Conservation (phyloP, 2,329 filamentous ascomycete genomes). For the Cucurbitaria berberidis region DNA sequence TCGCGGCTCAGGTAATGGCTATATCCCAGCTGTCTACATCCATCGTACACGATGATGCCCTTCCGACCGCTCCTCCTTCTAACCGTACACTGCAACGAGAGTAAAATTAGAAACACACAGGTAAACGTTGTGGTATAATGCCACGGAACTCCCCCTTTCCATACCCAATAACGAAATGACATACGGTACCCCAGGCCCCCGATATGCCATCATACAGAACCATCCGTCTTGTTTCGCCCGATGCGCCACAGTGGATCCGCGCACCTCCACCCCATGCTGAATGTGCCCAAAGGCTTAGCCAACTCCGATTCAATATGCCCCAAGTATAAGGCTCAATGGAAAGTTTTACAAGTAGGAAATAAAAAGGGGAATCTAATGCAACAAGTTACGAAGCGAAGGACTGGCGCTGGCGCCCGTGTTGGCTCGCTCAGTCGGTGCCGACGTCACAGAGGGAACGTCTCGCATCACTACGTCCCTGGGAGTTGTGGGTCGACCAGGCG, state of each 20-base stretch:
- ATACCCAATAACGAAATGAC: conserved; percentile 22
- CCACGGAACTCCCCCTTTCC: conserved; percentile 27
- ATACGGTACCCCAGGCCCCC: conserved; percentile 10
- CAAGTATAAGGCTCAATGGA: conserved; percentile 14
- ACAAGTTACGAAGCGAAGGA: conserved; percentile 55
- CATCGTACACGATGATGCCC: neutral
- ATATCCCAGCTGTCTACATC: conserved; percentile 9
- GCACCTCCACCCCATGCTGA: conserved; percentile 20
- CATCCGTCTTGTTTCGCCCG: conserved; percentile 20
- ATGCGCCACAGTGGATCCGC: conserved; percentile 4
- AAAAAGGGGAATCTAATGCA: conserved; percentile 46
- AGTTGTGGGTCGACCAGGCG: conserved; percentile 41
- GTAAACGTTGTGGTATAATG: conserved; percentile 41
- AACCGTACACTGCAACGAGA: conserved; percentile 6
- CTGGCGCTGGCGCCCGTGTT: conserved; percentile 54
- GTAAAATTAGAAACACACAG: conserved; percentile 18
- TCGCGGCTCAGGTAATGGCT: neutral
- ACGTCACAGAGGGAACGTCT: conserved; percentile 34
- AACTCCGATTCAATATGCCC: conserved; percentile 30
- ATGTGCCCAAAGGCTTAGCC: conserved; percentile 18
- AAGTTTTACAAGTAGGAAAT: conserved; percentile 6
- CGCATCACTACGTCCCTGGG: conserved; percentile 45
- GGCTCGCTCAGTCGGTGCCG: conserved; percentile 35
- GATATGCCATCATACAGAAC: conserved; percentile 8
- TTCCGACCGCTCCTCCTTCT: neutral